These are phyloP conservation scores for Limtongozyma cylindracea DNA, from an alignment of 805 yeast species.

Conservation along the genomic window DNA sequence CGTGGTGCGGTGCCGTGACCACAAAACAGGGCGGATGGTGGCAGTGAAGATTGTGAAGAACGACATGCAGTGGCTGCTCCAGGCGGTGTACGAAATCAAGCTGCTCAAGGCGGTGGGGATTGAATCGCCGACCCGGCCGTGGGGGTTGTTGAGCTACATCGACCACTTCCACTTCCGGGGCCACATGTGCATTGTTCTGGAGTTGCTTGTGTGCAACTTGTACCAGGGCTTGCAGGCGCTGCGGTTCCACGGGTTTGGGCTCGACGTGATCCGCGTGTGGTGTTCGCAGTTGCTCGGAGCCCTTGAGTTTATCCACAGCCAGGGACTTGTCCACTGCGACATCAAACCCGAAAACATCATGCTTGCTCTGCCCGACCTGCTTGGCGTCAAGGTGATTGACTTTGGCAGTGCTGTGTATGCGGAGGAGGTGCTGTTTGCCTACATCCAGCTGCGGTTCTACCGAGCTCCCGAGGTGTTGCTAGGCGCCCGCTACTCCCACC, in stretches of 20 bases:
- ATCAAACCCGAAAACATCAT: slow-evolving; percentile 70
- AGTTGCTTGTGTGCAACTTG: slow-evolving; percentile 39
- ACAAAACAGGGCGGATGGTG: slow-evolving; percentile 23
- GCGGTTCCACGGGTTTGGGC: slow-evolving; percentile 21
- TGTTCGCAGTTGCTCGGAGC: slow-evolving; percentile 32
- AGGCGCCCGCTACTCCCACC: slow-evolving; percentile 32
- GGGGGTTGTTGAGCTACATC: slow-evolving; percentile 19
- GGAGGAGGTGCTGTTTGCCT: slow-evolving; percentile 18
- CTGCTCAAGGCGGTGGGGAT: slow-evolving; percentile 11
- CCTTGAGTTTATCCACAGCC: slow-evolving; percentile 26
- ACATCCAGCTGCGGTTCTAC: slow-evolving; percentile 41
- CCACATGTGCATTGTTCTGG: slow-evolving; percentile 65
- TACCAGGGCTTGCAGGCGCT: slow-evolving; percentile 29
- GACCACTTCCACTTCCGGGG: slow-evolving; percentile 62
- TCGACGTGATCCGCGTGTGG: slow-evolving; percentile 15
- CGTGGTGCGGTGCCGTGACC: slow-evolving; percentile 47
- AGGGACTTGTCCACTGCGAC: slow-evolving; percentile 56
- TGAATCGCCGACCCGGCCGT: slow-evolving; percentile 2
- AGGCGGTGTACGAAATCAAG: slow-evolving; percentile 56
- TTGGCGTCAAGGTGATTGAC: slow-evolving; percentile 47
- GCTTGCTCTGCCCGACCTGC: slow-evolving; percentile 9
- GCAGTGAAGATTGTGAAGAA: slow-evolving; percentile 62
- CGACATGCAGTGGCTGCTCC: slow-evolving; percentile 47
- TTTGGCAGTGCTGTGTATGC: slow-evolving; percentile 43
- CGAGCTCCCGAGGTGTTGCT: slow-evolving; percentile 58